These are phyloP conservation scores for Corymbia calophylla DNA, from an alignment of 441 rosid genomes.

Conservation along the genomic window DNA sequence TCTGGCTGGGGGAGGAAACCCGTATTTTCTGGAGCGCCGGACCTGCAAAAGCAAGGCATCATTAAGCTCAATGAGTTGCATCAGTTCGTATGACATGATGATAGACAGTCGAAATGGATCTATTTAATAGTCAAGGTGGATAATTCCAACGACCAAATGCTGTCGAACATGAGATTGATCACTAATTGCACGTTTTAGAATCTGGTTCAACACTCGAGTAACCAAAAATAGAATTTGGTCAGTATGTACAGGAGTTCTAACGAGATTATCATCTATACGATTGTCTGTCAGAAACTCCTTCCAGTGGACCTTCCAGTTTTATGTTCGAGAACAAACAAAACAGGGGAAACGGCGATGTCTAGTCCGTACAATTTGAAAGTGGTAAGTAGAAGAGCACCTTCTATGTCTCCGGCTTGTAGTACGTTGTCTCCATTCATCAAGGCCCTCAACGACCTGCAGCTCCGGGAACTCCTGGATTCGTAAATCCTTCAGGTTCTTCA, in stretches of 20 bases:
- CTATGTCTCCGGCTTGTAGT: not conserved
- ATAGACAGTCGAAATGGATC: too few species aligned
- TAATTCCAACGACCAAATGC: too few species aligned
- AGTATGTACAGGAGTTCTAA: not conserved
- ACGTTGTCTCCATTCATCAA: not conserved
- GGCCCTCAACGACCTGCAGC: not conserved
- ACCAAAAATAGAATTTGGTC: not conserved
- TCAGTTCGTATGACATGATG: not conserved
- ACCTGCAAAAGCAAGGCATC: not conserved
- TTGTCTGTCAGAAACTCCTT: not conserved
- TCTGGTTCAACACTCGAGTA: too few species aligned
- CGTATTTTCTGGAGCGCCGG: too few species aligned
- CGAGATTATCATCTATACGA: too few species aligned
- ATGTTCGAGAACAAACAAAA: not conserved
- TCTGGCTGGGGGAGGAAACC: too few species aligned
- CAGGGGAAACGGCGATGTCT: not conserved
- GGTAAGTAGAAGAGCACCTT: not conserved
- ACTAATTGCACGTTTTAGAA: too few species aligned
- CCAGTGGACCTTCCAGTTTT: not conserved
- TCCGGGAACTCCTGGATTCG: not conserved
- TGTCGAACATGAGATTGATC: too few species aligned
- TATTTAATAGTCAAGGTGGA: not conserved
- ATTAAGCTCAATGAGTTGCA: not conserved
- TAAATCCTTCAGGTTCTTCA: not conserved
- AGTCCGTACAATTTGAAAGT: not conserved